Base-by-base conservation (phyloP, 306 rosid genomes). In the Spatholobus suberectus region DNA sequence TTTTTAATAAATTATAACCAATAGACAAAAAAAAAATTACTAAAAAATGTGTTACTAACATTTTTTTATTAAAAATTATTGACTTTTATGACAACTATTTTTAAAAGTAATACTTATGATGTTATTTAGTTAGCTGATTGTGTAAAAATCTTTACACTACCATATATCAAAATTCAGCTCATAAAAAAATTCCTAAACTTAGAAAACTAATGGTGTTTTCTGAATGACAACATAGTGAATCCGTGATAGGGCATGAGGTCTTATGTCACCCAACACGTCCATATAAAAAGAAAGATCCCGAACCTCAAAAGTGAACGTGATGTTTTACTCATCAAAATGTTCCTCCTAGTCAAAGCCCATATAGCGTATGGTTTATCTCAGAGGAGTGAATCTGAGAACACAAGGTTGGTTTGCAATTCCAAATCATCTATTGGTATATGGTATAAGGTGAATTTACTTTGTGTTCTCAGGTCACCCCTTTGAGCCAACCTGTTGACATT, bases 381-480 rank as follows among this genome's bases (percentile, higher is more conserved):
- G 81, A 85, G 88, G 88, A 70, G 86, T 81, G 88, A 77, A 5
- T 17, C 85, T 81, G 67, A 81, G 88, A 85, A 71, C 59, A 85
- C 88, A 85, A 61, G 20, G 82, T 35, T 85, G 52, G 62, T 54
- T 67, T 61, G 23, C 47, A 67, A 0, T 18, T 20, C 71, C 6
- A 62, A 59, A 74, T 7, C 13, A 27, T 81, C 18, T 46, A 7
- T 46, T 18, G 47, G 26, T 71, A 59, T 44, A 0, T 52, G 34
- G 69, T 9, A 29, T 43, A 21, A 69, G 5, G 4, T 49, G 68
- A 85, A 71, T 81, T 77, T 34, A 77, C 73, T 62, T 71, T 85
- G 88, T 85, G 88, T 81, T 85, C 88, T 81, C 85, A 81, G 88
- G 88, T 85, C 88, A 85, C 86, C 86, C 88, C 88, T 81, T 81